Evolutionary conservation across 78 protist genomes (phyloP), one percentile per base, ranked within the genome.

Genomic region (Dictyostelium firmibasis): DNA sequence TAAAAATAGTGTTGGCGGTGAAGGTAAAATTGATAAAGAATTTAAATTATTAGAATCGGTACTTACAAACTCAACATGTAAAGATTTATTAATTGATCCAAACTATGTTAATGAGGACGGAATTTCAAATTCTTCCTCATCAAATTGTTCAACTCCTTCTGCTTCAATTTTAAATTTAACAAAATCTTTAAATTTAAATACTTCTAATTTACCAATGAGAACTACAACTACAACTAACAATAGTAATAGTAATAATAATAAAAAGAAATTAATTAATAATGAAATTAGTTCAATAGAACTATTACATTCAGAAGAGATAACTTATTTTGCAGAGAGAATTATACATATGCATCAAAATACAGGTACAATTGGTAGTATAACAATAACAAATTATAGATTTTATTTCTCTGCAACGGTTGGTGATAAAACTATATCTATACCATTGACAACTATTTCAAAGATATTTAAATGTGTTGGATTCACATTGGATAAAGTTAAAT

Each of bases 401-500:
- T 70, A 89, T 70, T 89, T 89, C 50, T 14, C 82, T 1, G 44
- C 94, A 1, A 67, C 89, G 0, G 83, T 79, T 20, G 47, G 38
- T 53, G 29, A n/a, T n/a, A 89, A 60, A 9, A 11, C 41, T 2
- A 67, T 89, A 2, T 81, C 94, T 0, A 43, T 89, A 2, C 88
- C 87, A 43, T 47, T 89, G 13, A 44, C 79, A 18, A 81, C 44
- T 62, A 89, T 89, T 14, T 20, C 57, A 31, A 81, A 81, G 14
- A 89, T 89, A 69, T 81, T 69, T 6, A 89, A 89, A 14, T 89
- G 94, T 67, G 83, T 85, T 16, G 94, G 94, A n/a, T 81, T 69
- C 33, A 89, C 94, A n/a, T 78, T 84, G 31, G 94, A 89, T 27
- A 89, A 89, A 13, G 25, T 89, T 20, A 89, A 89, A 47, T 89